Evolutionary conservation across 305 asterid genomes (phyloP).

Genomic region (Ilex paraguariensis): DNA sequence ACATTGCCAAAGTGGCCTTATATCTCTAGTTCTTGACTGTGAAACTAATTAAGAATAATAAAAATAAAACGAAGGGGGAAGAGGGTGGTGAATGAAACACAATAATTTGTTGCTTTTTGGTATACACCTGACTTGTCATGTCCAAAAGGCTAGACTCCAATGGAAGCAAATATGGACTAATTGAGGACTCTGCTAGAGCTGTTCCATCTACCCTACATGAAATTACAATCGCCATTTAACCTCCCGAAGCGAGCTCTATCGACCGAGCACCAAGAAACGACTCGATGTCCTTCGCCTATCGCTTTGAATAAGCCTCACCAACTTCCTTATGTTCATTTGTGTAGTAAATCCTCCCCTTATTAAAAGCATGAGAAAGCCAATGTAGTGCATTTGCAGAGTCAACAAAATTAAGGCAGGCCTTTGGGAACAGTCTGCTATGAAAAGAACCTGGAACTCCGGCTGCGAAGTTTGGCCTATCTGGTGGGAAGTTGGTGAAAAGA

Average conservation of each 20-base stretch:
- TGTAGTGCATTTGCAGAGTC: background rate
- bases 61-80: no score
- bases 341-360: background rate
- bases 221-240: background rate
- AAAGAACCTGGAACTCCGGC: constrained; percentile 1
- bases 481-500: background rate
- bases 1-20: no score
- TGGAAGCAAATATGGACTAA: no score
- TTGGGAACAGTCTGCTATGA: background rate
- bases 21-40: no score
- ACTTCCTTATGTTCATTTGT: background rate
- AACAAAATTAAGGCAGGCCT: background rate
- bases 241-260: background rate
- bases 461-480: background rate
- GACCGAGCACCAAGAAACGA: background rate
- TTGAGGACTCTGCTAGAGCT: no score
- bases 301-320: background rate
- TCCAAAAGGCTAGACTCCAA: no score
- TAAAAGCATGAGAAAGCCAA: background rate
- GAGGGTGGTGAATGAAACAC: no score
- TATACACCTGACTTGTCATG: no score
- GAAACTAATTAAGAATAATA: no score
- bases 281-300: background rate
- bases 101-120: no score
- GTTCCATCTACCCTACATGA: no score